A percentile compares a stretch with the other conserved stretches of the same genome.
Evolutionary conservation across 495 filamentous ascomycete species (phyloP).

Genomic region (Cryomyces minteri): DNA sequence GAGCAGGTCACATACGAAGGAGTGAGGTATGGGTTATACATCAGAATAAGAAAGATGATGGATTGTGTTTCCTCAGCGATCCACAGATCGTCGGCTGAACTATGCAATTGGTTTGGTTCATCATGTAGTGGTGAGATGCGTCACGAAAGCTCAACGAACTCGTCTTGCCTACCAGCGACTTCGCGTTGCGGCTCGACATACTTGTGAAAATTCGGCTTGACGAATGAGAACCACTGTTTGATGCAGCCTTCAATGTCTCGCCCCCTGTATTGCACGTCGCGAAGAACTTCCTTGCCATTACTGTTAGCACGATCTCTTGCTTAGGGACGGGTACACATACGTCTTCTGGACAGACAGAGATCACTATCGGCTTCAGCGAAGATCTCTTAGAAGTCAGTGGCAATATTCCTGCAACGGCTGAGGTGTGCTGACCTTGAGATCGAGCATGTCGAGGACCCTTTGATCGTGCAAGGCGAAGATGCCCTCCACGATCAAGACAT

Average conservation of each 20-base stretch:
- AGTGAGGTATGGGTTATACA: not conserved
- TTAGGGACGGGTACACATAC: constrained; percentile 29
- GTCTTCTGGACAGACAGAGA: constrained; percentile 77
- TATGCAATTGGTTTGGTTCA: constrained; percentile 7
- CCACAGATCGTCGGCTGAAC: constrained; percentile 10
- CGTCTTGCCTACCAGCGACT: constrained; percentile 38
- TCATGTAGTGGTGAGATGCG: constrained; percentile 4
- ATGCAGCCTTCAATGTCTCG: constrained; percentile 86
- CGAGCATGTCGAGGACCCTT: constrained; percentile 68
- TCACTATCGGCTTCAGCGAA: constrained; percentile 95
- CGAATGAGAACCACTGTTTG: constrained; percentile 92
- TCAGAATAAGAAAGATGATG: constrained; percentile 9
- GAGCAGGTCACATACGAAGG: not conserved
- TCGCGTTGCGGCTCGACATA: constrained; percentile 82
- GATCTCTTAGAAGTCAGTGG: constrained; percentile 30
- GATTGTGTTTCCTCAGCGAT: constrained; percentile 9
- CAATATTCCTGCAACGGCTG: not conserved
- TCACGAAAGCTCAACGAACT: not conserved
- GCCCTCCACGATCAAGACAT: constrained; percentile 87
- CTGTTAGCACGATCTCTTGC: constrained; percentile 2
- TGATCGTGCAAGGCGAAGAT: constrained; percentile 89
- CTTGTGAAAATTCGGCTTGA: constrained; percentile 86
- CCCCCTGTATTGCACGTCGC: constrained; percentile 70
- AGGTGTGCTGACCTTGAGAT: constrained; percentile 52
- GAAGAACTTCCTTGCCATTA: constrained; percentile 38